Conservation (phyloP, 352 stramenopile species). For the Phytophthora fragariae region DNA sequence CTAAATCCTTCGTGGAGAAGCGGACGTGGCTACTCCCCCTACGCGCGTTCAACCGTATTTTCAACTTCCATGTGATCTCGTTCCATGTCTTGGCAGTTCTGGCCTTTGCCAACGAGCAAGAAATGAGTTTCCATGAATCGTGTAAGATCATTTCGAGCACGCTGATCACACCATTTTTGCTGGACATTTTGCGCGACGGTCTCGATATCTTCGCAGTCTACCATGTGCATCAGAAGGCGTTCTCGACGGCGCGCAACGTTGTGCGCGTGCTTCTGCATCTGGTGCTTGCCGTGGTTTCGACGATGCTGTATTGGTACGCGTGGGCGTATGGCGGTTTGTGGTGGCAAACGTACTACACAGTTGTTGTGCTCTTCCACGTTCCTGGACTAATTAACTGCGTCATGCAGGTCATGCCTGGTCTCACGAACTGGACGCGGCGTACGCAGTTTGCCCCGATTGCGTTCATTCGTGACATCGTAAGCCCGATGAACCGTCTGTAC, state of each 20-base stretch:
- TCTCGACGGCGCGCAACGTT: slow-evolving; percentile 88
- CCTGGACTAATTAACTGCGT: slow-evolving; percentile 76
- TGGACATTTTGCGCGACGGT: slow-evolving; percentile 90
- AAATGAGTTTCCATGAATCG: slow-evolving; percentile 90
- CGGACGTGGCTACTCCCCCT: slow-evolving; percentile 96
- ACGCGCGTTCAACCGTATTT: slow-evolving; percentile 95
- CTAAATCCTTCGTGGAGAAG: slow-evolving; percentile 99
- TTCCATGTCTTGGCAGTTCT: slow-evolving; percentile 96
- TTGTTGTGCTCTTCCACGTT: slow-evolving; percentile 64
- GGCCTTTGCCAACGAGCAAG: slow-evolving; percentile 92
- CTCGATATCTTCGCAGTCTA: slow-evolving; percentile 93
- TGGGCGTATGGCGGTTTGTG: slow-evolving; percentile 67
- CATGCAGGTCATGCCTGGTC: slow-evolving; percentile 77
- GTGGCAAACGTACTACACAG: slow-evolving; percentile 74
- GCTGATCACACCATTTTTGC: slow-evolving; percentile 91
- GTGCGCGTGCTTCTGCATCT: slow-evolving; percentile 85
- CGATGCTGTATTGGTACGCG: slow-evolving; percentile 87
- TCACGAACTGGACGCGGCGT: slow-evolving; percentile 85
- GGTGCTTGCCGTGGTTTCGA: slow-evolving; percentile 57
- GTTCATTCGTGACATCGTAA: slow-evolving; percentile 85
- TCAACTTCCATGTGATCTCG: slow-evolving; percentile 97
- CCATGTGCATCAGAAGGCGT: slow-evolving; percentile 49
- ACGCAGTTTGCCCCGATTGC: slow-evolving; percentile 73
- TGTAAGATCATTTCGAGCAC: slow-evolving; percentile 91
- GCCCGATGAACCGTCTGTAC: slow-evolving; percentile 97